Conservation (phyloP, 805 yeast genomes). For the Nakazawaea siamensis region DNA sequence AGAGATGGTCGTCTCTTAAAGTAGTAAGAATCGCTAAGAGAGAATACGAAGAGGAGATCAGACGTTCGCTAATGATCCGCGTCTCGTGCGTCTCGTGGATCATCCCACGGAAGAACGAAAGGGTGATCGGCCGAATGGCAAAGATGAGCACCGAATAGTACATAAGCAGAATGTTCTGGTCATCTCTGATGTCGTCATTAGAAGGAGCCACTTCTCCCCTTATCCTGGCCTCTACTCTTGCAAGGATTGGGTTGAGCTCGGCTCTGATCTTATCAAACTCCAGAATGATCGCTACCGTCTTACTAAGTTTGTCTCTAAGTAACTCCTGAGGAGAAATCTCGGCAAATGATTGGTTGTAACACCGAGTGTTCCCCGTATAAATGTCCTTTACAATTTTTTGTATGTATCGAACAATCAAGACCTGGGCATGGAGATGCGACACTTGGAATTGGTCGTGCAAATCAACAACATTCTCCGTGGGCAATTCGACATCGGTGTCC, state of each 20-base stretch:
- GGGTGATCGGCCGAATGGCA: slow-evolving; percentile 25
- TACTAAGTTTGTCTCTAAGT: slow-evolving; percentile 11
- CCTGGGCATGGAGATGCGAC: slow-evolving; percentile 20
- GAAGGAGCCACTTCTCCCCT: neutral
- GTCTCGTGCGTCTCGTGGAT: slow-evolving; percentile 16
- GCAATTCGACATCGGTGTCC: slow-evolving; percentile 24
- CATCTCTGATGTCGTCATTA: slow-evolving; percentile 13
- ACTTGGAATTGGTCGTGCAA: slow-evolving; percentile 23
- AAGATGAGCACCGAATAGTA: slow-evolving; percentile 28
- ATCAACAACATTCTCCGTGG: slow-evolving; percentile 14
- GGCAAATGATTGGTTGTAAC: slow-evolving; percentile 7
- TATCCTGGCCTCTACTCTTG: neutral
- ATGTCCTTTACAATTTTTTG: slow-evolving; percentile 24
- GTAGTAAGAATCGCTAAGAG: slow-evolving; percentile 21
- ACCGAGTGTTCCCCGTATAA: slow-evolving; percentile 22
- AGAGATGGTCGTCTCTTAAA: slow-evolving; percentile 19
- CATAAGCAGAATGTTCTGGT: slow-evolving; percentile 25
- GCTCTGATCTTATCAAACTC: neutral
- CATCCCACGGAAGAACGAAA: slow-evolving; percentile 25
- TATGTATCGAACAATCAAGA: slow-evolving; percentile 18
- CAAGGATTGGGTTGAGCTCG: neutral
- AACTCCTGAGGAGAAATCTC: neutral
- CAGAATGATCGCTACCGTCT: slow-evolving; percentile 9
- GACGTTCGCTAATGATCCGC: slow-evolving; percentile 19
- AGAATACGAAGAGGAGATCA: slow-evolving; percentile 24